Evolutionary conservation across 306 rosid genomes (phyloP).

Genomic region (Lathyrus tuberosus): DNA sequence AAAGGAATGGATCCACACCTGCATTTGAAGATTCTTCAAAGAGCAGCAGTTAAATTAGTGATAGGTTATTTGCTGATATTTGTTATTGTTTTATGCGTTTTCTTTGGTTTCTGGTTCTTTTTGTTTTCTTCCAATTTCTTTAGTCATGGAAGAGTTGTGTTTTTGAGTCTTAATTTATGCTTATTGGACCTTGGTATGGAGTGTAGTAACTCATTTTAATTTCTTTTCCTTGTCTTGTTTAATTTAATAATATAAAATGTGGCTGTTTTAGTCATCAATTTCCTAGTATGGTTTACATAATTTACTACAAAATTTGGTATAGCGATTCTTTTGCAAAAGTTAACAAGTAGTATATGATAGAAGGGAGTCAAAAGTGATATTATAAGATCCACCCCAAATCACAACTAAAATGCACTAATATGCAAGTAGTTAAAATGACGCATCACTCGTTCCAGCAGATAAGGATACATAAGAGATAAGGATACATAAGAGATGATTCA

Average conservation of each 20-base stretch:
- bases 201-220: constrained; percentile 28
- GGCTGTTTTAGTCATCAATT: constrained; percentile 2
- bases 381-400: too few species aligned
- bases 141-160: constrained; percentile 26
- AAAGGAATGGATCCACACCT: constrained; percentile 36
- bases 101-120: neutral
- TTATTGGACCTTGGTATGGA: constrained; percentile 27
- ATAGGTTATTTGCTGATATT: constrained; percentile 19
- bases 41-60: constrained; percentile 36
- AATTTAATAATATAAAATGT: constrained; percentile 21
- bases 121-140: constrained; percentile 3
- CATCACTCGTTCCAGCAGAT: too few species aligned
- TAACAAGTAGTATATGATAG: too few species aligned
- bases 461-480: too few species aligned
- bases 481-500: too few species aligned
- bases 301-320: too few species aligned
- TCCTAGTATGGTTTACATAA: too few species aligned
- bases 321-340: too few species aligned
- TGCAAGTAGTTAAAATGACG: too few species aligned
- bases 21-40: constrained; percentile 43
- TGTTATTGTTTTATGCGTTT: neutral
- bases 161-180: constrained; percentile 18
- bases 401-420: too few species aligned
- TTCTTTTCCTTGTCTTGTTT: neutral
- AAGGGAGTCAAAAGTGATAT: too few species aligned